These are phyloP conservation scores for Aspergillus aculeatinus DNA, from an alignment of 2,329 filamentous ascomycete genomes.

Conservation along the genomic window DNA sequence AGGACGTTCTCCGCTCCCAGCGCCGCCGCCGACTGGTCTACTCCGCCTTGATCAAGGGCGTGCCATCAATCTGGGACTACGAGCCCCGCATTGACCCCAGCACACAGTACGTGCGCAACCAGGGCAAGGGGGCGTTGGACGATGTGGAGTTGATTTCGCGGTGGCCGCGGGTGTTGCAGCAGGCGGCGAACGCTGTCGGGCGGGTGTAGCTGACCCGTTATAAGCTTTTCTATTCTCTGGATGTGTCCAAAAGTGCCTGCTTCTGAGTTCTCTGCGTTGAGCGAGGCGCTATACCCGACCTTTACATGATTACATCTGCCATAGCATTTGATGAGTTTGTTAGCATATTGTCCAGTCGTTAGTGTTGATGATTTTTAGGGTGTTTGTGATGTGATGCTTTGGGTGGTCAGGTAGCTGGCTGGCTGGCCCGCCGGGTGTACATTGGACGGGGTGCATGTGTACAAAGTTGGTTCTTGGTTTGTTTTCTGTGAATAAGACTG, in stretches of 20 bases:
- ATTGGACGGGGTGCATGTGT: too few relatives aligned
- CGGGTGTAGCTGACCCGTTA: conserved; percentile 9
- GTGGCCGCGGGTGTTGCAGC: conserved; percentile 41
- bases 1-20: conserved; percentile 73
- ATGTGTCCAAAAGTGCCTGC: conserved; percentile 7
- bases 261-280: conserved; percentile 15
- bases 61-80: conserved; percentile 81
- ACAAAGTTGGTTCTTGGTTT: neutral
- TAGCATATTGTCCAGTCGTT: neutral
- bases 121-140: conserved; percentile 42
- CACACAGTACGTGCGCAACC: conserved; percentile 71
- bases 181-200: conserved; percentile 29
- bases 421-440: too few relatives aligned
- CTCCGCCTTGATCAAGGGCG: conserved; percentile 73
- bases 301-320: conserved; percentile 14
- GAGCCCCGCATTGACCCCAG: conserved; percentile 58
- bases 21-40: conserved; percentile 76
- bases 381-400: too few relatives aligned
- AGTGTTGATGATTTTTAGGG: neutral
- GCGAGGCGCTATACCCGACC: conserved; percentile 33
- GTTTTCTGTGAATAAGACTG: neutral
- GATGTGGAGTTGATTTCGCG: conserved; percentile 44
- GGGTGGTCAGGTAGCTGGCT: too few relatives aligned
- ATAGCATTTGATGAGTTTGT: neutral
- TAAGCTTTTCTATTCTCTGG: neutral